Base-by-base conservation (phyloP, 1,139 yeast genomes). In the Candida tropicalis region DNA sequence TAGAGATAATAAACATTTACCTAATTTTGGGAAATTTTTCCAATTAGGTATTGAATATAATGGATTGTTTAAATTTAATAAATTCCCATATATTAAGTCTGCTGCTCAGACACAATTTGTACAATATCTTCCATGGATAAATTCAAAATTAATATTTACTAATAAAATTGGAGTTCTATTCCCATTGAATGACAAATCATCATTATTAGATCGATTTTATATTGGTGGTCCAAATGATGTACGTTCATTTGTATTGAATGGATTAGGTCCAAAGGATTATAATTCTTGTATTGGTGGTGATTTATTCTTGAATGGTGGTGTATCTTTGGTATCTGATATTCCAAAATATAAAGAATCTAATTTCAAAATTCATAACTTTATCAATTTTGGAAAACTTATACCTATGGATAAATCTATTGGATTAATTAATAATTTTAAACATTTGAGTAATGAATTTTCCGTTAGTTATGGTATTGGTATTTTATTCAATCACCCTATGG, bases 211-310 rank as follows among this genome's bases (percentile, higher is more conserved):
- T 53, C 59, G 79, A 45, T 77, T 77, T 45, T 76, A 68, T 52
- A 64, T 75, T 15, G 83, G 82, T n/a, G 96, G 96, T 0, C 87
- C 96, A 1, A 86, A 87, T 52, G 95, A 87, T 54, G 81, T 89
- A 2, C 73, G 96, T 39, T 87, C 93, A 0, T 88, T 87, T 59
- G 70, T 74, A 29, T 66, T 83, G 54, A 86, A 88, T 62, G 95
- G 97, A 0, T 61, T 91, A 27, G 99, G 99, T 0, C 97, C 98
- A 1, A 84, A 86, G 55, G 84, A 79, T 41, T 77, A 70, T 59
- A 72, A 63, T 44, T 54, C 72, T 3, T 66, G 86, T 1, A 60
- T 89, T 15, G 99, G 99, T 3, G 99, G 98, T 3, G 90, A 90
- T 57, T 69, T 82, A 2, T 86, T 82, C 52, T 57, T 81, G 26